A percentile compares a stretch with the other conserved stretches of the same genome.
phyloP scores from a whole-genome alignment of 805 yeast species.

The Yamadazyma sp. region DNA sequence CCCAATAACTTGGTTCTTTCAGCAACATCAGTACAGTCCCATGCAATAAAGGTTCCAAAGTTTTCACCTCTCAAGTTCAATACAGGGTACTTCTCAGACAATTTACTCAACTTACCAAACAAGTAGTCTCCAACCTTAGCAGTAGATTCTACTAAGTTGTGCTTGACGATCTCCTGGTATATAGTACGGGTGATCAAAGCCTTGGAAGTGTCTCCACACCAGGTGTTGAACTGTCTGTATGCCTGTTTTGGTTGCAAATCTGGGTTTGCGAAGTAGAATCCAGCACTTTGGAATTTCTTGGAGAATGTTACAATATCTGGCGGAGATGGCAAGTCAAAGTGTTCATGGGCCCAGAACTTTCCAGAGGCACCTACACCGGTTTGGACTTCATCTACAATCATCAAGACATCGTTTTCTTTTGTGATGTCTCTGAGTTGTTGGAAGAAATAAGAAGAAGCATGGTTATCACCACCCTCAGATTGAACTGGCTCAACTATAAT shows the following conservation, averaged over 20 bases:
- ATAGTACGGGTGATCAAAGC: slow-evolving; percentile 63
- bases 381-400: slow-evolving; percentile 73
- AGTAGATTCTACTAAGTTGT: slow-evolving; percentile 49
- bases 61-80: slow-evolving; percentile 59
- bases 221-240: slow-evolving; percentile 72
- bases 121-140: slow-evolving; percentile 56
- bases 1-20: slow-evolving; percentile 49
- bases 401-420: slow-evolving; percentile 52
- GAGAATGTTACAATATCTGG: slow-evolving; percentile 72
- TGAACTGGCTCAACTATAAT: slow-evolving; percentile 61
- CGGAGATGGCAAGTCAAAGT: slow-evolving; percentile 58
- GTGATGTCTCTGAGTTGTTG: slow-evolving; percentile 64
- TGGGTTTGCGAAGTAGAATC: slow-evolving; percentile 63
- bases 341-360: slow-evolving; percentile 72
- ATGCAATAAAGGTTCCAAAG: slow-evolving; percentile 66
- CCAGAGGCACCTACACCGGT: slow-evolving; percentile 77
- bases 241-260: slow-evolving; percentile 59
- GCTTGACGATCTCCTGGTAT: slow-evolving; percentile 51
- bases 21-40: slow-evolving; percentile 49
- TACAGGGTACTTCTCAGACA: slow-evolving; percentile 45
- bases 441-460: slow-evolving; percentile 60
- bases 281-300: slow-evolving; percentile 73
- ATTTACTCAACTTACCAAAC: slow-evolving; percentile 39
- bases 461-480: slow-evolving; percentile 78
- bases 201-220: slow-evolving; percentile 77